Conservation (phyloP, 2,329 filamentous ascomycete species). For the Trichoderma sp. region DNA sequence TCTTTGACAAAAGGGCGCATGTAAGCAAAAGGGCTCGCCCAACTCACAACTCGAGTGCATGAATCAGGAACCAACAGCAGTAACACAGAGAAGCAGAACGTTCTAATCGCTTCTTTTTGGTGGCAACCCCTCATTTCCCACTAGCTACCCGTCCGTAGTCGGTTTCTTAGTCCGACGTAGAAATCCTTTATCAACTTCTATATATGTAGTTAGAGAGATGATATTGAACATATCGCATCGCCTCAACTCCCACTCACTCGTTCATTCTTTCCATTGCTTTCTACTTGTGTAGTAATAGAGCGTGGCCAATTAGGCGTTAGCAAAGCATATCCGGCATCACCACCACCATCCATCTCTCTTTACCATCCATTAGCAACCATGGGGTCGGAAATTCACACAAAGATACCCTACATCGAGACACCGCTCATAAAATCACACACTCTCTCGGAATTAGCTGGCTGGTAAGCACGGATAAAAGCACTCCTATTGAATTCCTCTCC, state of each 20-base stretch:
- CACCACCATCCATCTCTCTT: background rate
- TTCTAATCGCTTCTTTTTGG: conserved; percentile 1
- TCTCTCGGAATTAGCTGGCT: conserved; percentile 24
- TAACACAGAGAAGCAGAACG: background rate
- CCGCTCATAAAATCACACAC: conserved; percentile 62
- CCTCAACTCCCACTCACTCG: background rate
- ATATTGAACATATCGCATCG: background rate
- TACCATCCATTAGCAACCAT: background rate
- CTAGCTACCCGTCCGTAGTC: background rate
- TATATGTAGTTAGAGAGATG: background rate
- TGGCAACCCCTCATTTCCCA: background rate
- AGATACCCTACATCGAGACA: conserved; percentile 62
- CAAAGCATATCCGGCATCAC: background rate
- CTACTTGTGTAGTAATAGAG: background rate
- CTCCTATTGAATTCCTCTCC: no score
- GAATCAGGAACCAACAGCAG: background rate
- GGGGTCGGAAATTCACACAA: background rate
- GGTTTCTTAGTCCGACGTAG: background rate
- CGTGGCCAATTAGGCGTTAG: background rate
- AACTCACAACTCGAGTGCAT: background rate
- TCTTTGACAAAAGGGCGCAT: background rate
- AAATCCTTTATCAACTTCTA: background rate
- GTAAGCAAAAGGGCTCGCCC: background rate
- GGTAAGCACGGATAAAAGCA: conserved; percentile 17
- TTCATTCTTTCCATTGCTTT: background rate